Conservation (phyloP, 2,329 filamentous ascomycete species). For the Hyphodiscus sp. region DNA sequence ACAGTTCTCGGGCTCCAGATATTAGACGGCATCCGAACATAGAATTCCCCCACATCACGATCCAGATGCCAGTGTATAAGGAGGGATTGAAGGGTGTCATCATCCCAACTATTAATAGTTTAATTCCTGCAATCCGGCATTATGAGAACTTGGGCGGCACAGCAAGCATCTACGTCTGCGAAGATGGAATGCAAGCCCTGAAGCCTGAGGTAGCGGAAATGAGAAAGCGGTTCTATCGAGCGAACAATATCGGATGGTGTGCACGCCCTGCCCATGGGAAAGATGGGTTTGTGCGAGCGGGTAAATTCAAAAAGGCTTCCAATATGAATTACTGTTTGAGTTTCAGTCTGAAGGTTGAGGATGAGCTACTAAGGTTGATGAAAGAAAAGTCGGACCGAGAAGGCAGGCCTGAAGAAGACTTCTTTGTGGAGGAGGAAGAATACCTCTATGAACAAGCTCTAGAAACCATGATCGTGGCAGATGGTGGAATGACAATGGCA, state of each 20-base stretch:
- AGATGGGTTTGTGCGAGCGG: slow-evolving; percentile 44
- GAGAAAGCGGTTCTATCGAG: slow-evolving; percentile 49
- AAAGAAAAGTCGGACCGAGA: slow-evolving; percentile 2
- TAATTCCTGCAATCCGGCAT: slow-evolving; percentile 51
- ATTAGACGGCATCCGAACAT: slow-evolving; percentile 33
- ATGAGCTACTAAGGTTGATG: slow-evolving; percentile 19
- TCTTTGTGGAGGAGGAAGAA: slow-evolving; percentile 35
- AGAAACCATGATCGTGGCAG: slow-evolving; percentile 43
- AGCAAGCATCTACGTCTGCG: slow-evolving; percentile 62
- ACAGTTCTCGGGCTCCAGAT: slow-evolving; percentile 29
- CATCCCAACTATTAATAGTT: slow-evolving; percentile 46
- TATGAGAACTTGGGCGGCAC: slow-evolving; percentile 58
- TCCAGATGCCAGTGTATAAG: slow-evolving; percentile 46
- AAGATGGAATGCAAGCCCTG: slow-evolving; percentile 61
- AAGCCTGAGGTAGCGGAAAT: slow-evolving; percentile 40
- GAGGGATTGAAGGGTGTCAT: slow-evolving; percentile 44
- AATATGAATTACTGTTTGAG: slow-evolving; percentile 68
- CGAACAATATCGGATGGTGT: slow-evolving; percentile 52
- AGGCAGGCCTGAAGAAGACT: neutral
- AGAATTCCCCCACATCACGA: slow-evolving; percentile 42
- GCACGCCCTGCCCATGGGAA: slow-evolving; percentile 40
- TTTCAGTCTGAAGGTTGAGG: slow-evolving; percentile 56
- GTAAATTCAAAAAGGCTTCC: slow-evolving; percentile 66
- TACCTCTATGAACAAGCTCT: slow-evolving; percentile 41
- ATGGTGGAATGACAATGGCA: slow-evolving; percentile 47